A percentile compares a stretch with the other conserved stretches of the same genome.
Evolutionary conservation across 257 asterid genomes (phyloP).

Genomic region (Solanum medicagineum): DNA sequence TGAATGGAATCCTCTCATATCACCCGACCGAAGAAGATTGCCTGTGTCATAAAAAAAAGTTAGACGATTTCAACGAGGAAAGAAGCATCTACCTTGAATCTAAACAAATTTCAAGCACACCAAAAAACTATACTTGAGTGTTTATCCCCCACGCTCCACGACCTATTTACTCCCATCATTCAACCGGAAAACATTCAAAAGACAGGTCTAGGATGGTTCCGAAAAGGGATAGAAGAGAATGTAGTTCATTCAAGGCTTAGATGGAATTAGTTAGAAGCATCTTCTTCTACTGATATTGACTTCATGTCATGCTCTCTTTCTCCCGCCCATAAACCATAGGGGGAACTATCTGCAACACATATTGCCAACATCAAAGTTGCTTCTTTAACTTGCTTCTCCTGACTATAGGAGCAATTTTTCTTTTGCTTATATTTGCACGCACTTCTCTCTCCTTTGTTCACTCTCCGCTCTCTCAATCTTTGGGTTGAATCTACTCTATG

Average conservation of each 20-base stretch:
- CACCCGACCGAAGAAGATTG: constrained; percentile 92
- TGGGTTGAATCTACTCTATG: neutral
- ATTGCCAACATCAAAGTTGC: neutral
- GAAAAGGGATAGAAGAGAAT: neutral
- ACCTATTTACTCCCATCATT: too few species aligned
- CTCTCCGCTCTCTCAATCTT: neutral
- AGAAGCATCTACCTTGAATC: neutral
- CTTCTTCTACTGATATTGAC: accelerated
- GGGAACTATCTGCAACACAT: neutral
- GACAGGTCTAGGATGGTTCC: neutral
- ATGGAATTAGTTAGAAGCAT: neutral
- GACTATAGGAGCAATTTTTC: neutral
- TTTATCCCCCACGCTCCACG: neutral
- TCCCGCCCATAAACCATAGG: neutral
- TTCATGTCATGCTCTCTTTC: neutral
- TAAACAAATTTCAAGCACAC: neutral
- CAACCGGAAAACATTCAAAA: neutral
- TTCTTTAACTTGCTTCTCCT: neutral
- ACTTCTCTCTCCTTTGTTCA: neutral
- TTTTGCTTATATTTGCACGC: neutral
- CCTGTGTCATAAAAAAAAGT: constrained; percentile 22
- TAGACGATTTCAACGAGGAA: neutral
- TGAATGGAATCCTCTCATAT: constrained; percentile 79
- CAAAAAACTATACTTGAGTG: neutral
- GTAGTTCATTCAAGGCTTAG: neutral